phyloP scores from a whole-genome alignment of 2,329 filamentous ascomycete species.

The Davidsoniella neocaledoniae region DNA sequence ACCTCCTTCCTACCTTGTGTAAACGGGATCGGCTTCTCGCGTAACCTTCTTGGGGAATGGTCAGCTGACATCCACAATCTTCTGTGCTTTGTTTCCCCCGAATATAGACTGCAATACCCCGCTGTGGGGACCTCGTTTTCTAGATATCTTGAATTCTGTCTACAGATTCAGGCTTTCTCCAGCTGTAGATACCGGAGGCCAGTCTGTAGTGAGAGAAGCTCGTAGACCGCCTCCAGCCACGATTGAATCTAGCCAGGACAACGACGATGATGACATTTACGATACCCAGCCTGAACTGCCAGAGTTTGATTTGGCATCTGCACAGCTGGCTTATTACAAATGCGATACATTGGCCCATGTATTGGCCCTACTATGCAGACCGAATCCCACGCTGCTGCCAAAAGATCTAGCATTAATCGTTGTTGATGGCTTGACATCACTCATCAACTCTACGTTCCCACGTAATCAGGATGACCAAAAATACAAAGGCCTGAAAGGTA shows the following conservation, averaged over 20 bases:
- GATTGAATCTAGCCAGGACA: background rate
- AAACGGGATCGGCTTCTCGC: background rate
- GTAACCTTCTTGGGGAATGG: background rate
- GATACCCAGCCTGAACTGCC: background rate
- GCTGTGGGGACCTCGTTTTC: constrained; percentile 18
- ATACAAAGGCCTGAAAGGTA: constrained; percentile 26
- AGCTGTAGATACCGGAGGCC: background rate
- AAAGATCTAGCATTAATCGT: constrained; percentile 49
- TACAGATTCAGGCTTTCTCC: constrained; percentile 2
- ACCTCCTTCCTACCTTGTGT: background rate
- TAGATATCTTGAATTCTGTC: constrained; percentile 12
- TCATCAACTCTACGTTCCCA: constrained; percentile 64
- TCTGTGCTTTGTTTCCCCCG: background rate
- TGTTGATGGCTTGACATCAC: constrained; percentile 59
- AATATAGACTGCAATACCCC: constrained; percentile 32
- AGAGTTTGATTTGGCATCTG: constrained; percentile 8
- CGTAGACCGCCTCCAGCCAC: no score
- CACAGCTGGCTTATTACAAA: constrained; percentile 30
- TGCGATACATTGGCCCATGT: constrained; percentile 51
- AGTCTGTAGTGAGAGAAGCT: no score
- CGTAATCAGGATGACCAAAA: constrained; percentile 30
- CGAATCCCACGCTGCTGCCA: constrained; percentile 47
- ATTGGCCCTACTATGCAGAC: constrained; percentile 55
- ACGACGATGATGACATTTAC: constrained; percentile 16
- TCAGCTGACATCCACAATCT: constrained; percentile 5